Base-by-base conservation (phyloP, 306 rosid genomes). In the Begonia loranthoides region DNA sequence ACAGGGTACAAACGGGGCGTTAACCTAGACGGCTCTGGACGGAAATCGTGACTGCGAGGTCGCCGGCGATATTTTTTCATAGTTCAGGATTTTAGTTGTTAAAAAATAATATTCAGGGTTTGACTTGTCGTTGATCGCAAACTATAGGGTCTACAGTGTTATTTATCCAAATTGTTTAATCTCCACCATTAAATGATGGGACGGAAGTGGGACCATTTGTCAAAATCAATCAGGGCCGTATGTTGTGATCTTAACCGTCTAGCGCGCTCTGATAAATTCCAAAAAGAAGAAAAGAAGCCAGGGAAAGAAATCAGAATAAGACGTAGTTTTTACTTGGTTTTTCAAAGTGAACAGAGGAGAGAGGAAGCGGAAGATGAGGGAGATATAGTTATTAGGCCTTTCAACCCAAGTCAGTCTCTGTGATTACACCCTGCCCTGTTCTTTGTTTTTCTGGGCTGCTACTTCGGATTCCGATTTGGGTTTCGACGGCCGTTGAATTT, bases 291-390 rank as follows among this genome's bases (percentile, higher is more conserved):
- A 28, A 69, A 66, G 76, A 70, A 66, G 71, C 40, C 52, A 55
- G 59, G 0, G 36, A 28, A 69, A 64, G 76, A 70, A 66, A 71
- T 43, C 52, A 52, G 59, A 61, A 53, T 44, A 15, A 50, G 58
- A 40, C 55, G 60, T 4, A 40, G 45, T 49, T 52, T 13, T 22
- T 50, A 14, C 63, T 48, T 65, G 68, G 70, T 41, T 68, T 61
- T 60, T 28, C 66, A 38, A 59, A 19, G 45, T 6, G 34, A 39
- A 57, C 50, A 58, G 66, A 63, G 57, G 22, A 44, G 58, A 15
- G 49, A n/a, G 33, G 64, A 52, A 48, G 10, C 17, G 28, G 34
- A 39, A 54, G 62, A 53, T 13, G 66, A 24, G 13, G 60, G 41
- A 14, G 66, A 17, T 40, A 24, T 56, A 49, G 67, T 55, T 57